A percentile compares a stretch with the other conserved stretches of the same genome.
Conservation (phyloP, 2,329 filamentous ascomycete species). For the Epichloe brachyelytri region DNA sequence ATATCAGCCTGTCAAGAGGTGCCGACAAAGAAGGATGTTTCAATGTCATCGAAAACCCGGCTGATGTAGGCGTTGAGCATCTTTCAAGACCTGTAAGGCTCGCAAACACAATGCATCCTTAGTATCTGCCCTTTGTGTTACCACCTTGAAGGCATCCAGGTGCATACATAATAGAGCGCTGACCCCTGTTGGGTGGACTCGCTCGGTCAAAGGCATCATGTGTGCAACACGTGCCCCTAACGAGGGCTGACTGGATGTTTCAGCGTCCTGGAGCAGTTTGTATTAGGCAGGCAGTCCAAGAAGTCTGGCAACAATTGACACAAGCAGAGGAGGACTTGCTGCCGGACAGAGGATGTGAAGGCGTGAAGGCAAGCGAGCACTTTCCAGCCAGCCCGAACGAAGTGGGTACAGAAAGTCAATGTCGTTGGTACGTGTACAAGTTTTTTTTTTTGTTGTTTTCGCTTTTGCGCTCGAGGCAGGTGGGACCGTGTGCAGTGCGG, state of each 20-base stretch:
- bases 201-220: neutral
- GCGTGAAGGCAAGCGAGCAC: neutral
- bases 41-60: neutral
- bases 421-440: too few species aligned
- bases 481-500: too few species aligned
- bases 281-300: neutral
- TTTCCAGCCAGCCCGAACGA: neutral
- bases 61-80: neutral
- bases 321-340: neutral
- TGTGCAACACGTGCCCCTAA: constrained; percentile 1
- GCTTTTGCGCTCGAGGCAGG: too few species aligned
- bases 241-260: neutral
- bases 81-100: neutral
- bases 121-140: constrained; percentile 2
- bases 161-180: constrained; percentile 2
- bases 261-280: neutral
- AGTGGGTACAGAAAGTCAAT: neutral
- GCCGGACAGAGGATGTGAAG: neutral
- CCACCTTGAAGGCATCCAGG: constrained; percentile 2
- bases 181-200: neutral
- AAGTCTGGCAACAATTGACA: neutral
- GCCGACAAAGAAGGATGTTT: neutral
- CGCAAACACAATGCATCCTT: neutral
- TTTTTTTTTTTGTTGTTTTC: too few species aligned
- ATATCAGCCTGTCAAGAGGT: neutral